A percentile compares a stretch with the other conserved stretches of the same genome.
Conservation (phyloP, 2,329 filamentous ascomycete genomes). For the Aureobasidium vineae region DNA sequence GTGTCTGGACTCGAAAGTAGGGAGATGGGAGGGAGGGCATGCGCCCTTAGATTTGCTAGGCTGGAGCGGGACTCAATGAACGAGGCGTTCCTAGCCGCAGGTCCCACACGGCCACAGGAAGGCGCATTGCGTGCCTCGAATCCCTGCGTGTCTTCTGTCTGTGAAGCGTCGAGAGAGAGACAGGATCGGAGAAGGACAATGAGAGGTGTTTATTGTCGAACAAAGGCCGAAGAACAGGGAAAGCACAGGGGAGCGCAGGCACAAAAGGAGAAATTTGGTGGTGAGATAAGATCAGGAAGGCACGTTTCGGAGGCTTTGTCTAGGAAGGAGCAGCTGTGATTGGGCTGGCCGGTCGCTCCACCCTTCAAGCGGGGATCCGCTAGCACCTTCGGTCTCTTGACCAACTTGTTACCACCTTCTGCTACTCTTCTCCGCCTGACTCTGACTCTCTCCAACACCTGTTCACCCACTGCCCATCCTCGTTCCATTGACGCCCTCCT, state of each 20-base stretch:
- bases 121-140: constrained; percentile 24
- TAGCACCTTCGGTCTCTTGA: constrained; percentile 19
- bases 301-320: constrained; percentile 23
- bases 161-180: not conserved
- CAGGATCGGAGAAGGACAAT: not conserved
- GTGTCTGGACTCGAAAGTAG: constrained; percentile 15
- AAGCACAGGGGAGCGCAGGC: not conserved
- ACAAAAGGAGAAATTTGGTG: not conserved
- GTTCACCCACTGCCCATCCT: not conserved
- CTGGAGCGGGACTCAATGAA: constrained; percentile 24
- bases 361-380: constrained; percentile 22
- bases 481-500: constrained; percentile 7
- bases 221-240: not conserved
- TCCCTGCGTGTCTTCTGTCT: constrained; percentile 11
- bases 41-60: constrained; percentile 20
- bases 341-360: constrained; percentile 16
- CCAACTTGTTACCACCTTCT: constrained; percentile 10
- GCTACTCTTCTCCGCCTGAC: constrained; percentile 9
- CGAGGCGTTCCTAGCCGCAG: constrained; percentile 26
- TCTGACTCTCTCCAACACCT: constrained; percentile 8
- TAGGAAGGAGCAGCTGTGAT: not conserved
- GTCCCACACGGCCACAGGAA: constrained; percentile 24
- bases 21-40: constrained; percentile 8
- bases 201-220: not conserved
- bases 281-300: constrained; percentile 16